These are phyloP conservation scores for Talaromyces ruber DNA, from an alignment of 495 filamentous ascomycete genomes.

Conservation along the genomic window DNA sequence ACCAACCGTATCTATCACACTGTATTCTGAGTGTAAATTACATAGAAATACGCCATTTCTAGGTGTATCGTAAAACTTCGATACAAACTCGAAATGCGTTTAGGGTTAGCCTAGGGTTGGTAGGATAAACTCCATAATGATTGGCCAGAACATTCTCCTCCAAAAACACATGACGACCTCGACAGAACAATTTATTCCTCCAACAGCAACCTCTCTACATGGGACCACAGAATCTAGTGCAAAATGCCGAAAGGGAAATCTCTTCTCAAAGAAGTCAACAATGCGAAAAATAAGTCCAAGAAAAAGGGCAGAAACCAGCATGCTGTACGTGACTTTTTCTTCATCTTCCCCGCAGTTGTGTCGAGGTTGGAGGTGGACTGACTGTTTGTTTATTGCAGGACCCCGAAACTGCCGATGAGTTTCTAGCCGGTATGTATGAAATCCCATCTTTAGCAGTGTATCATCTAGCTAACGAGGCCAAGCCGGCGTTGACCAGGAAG, in stretches of 20 bases:
- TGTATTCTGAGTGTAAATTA: no score
- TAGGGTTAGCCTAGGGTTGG: no score
- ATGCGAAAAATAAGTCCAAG: constrained; percentile 36
- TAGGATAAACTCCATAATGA: neutral
- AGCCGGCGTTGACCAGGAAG: constrained; percentile 62
- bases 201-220: neutral
- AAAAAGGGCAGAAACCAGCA: constrained; percentile 18
- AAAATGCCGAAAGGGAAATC: constrained; percentile 47
- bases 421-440: constrained; percentile 39
- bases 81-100: no score
- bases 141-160: neutral
- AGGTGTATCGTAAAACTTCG: no score
- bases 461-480: constrained; percentile 8
- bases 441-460: neutral
- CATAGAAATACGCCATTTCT: no score
- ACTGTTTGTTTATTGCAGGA: constrained; percentile 19
- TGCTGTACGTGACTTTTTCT: neutral
- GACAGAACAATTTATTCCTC: neutral
- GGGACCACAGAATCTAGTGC: neutral
- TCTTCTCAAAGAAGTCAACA: constrained; percentile 32
- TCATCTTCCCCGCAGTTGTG: neutral
- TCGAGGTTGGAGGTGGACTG: neutral
- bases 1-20: no score
- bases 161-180: neutral
- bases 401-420: constrained; percentile 54